phyloP scores from a whole-genome alignment of 148 eudicot species.

The Silene uniflora region DNA sequence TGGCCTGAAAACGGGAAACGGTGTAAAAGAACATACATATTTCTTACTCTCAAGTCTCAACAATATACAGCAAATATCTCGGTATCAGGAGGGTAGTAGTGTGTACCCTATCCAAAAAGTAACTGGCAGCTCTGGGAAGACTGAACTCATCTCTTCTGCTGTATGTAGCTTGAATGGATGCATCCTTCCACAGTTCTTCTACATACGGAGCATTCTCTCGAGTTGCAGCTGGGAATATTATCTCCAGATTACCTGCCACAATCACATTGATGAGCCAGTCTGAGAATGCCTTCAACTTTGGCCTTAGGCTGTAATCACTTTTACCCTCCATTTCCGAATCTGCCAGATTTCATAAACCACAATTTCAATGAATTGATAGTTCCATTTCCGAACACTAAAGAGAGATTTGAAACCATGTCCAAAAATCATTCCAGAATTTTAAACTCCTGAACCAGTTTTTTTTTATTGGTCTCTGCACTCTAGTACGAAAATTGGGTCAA shows the following conservation, averaged over 20 bases:
- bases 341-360: slow-evolving; percentile 21
- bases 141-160: slow-evolving; percentile 52
- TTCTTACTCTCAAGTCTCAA: not conserved
- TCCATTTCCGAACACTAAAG: not conserved
- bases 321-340: slow-evolving; percentile 28
- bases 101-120: slow-evolving; percentile 63
- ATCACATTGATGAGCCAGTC: slow-evolving; percentile 66
- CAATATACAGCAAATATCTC: not conserved
- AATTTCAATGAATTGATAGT: not conserved
- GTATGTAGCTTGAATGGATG: slow-evolving; percentile 71
- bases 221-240: slow-evolving; percentile 61
- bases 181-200: slow-evolving; percentile 74
- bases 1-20: slow-evolving; percentile 43
- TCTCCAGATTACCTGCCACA: slow-evolving; percentile 66
- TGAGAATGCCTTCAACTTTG: slow-evolving; percentile 56
- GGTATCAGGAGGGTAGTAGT: no score
- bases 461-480: not conserved
- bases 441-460: no score
- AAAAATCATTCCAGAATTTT: not conserved
- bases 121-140: slow-evolving; percentile 60
- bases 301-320: slow-evolving; percentile 46
- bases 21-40: not conserved
- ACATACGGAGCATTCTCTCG: slow-evolving; percentile 68
- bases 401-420: not conserved
- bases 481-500: not conserved